Conservation (phyloP, 306 rosid genomes). For the Inga oerstediana region DNA sequence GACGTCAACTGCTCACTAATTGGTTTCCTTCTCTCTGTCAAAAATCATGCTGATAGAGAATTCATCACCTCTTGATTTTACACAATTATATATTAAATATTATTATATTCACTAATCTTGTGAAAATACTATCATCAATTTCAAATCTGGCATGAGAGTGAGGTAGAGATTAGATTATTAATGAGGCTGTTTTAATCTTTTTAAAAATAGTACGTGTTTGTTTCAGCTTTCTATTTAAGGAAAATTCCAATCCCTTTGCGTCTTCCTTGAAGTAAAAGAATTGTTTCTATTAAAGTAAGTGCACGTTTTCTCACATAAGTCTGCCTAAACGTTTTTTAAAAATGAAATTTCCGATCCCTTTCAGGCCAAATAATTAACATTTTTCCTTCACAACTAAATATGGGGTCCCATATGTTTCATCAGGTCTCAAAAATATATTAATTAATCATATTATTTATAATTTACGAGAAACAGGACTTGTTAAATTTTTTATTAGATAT, state of each 20-base stretch:
- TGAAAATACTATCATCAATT: background rate
- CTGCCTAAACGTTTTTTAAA: background rate
- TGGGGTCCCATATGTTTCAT: background rate
- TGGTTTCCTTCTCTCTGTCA: conserved; percentile 31
- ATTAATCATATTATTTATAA: background rate
- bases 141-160: background rate
- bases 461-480: background rate
- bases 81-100: background rate
- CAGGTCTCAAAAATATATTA: background rate
- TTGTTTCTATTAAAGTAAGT: background rate
- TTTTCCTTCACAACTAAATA: background rate
- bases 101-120: background rate
- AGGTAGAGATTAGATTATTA: background rate
- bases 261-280: background rate
- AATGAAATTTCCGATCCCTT: background rate
- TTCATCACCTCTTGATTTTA: conserved; percentile 21
- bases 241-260: background rate
- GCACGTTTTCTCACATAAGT: background rate
- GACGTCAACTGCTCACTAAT: conserved; percentile 39
- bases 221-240: background rate
- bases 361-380: background rate
- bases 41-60: conserved; percentile 58
- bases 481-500: background rate
- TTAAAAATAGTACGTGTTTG: background rate
- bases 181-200: background rate